Evolutionary conservation across 345 rosid species (phyloP), one percentile per base, ranked within the genome.

Genomic region (Arabis hirsuta): DNA sequence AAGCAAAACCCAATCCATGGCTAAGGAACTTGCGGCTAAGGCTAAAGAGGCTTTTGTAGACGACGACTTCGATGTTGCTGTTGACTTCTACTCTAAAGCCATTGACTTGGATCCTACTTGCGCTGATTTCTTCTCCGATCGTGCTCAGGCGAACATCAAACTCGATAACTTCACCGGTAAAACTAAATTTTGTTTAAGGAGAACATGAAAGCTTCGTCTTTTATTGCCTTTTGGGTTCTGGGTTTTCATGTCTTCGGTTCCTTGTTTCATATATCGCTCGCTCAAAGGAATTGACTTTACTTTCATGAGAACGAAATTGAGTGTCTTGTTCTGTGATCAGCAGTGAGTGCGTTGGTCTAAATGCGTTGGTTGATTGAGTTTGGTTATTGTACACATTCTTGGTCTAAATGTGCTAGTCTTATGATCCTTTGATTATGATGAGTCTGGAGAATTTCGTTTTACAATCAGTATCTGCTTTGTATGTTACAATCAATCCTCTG

Each of bases 11-110:
- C 56, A 52, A 44, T 20, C 82, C 9, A 85, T 89, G 98, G 95
- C 95, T 13, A 60, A 84, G 56, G 90, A 89, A 73, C 84, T 90
- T 22, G 91, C 85, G 27, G 72, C 11, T 55, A 87, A 85, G 79
- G 99, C 97, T 14, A 88, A 79, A 62, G 97, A 86, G 62, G 98
- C 97, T 7, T 92, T 92, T 83, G 73, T 92, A 71, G 96, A 96
- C 62, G 98, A 96, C 41, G 84, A 90, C 83, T 90, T 92, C 76
- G 90, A 90, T 79, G 82, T 85, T 14, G 90, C 99, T 34, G 78
- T 76, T 57, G 95, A 87, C 73, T 87, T 96, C 76, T 90, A 87
- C 80, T 73, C 96, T 0, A 84, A 88, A 74, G 99, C 96, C 70
- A 84, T 96, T 77, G 59, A 61, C 11, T 78, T 87, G 51, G 74